These are phyloP conservation scores for Wickerhamomyces hampshirensis DNA, from an alignment of 805 yeast genomes.

Conservation along the genomic window DNA sequence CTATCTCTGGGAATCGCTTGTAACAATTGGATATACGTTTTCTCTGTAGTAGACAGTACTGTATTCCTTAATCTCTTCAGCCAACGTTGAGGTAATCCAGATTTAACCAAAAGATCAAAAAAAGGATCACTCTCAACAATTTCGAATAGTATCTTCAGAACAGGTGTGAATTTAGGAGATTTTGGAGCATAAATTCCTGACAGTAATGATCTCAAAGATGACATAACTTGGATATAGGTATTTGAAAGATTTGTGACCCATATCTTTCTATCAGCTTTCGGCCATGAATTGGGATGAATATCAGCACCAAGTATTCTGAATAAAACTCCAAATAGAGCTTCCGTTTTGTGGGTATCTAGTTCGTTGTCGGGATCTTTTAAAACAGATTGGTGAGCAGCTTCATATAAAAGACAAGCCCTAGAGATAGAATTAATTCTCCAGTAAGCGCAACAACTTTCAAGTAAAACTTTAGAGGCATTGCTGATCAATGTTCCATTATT, in stretches of 20 bases:
- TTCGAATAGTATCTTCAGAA: constrained; percentile 43
- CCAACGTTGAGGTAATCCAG: constrained; percentile 43
- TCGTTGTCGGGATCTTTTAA: constrained; percentile 25
- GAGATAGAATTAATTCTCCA: constrained; percentile 59
- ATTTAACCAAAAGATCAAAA: constrained; percentile 30
- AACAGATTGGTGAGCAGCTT: constrained; percentile 40
- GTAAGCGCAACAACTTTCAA: constrained; percentile 40
- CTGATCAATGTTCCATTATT: constrained; percentile 28
- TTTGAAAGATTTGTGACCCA: constrained; percentile 44
- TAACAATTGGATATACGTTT: constrained; percentile 37
- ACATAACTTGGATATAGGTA: constrained; percentile 43
- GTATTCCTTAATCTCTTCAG: constrained; percentile 30
- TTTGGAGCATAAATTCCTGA: constrained; percentile 35
- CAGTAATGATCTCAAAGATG: constrained; percentile 39
- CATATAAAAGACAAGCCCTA: constrained; percentile 42
- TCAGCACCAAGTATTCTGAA: constrained; percentile 19
- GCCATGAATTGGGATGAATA: constrained; percentile 31
- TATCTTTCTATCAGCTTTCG: constrained; percentile 41
- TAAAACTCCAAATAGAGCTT: constrained; percentile 31
- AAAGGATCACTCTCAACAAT: constrained; percentile 44
- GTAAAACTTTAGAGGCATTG: constrained; percentile 38
- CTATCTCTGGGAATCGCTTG: constrained; percentile 55
- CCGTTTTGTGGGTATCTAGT: constrained; percentile 27
- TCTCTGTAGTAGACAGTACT: constrained; percentile 37
- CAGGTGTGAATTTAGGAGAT: constrained; percentile 58